A percentile compares a stretch with the other conserved stretches of the same genome.
These are phyloP conservation scores for Venturia pyrina DNA, from an alignment of 2,329 filamentous ascomycete species.

Conservation along the genomic window DNA sequence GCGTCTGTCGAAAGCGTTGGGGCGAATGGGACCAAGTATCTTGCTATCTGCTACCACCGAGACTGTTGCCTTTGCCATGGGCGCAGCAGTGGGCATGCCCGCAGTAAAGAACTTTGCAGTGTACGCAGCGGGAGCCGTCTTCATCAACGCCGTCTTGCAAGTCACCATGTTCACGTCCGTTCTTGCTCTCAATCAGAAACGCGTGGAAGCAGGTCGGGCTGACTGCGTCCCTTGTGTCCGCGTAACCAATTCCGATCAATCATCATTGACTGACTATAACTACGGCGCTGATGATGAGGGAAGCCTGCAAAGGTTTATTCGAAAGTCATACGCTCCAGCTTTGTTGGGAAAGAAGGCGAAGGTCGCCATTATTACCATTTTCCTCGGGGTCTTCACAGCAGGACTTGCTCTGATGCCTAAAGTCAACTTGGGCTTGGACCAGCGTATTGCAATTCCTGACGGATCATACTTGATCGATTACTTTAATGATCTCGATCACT, in stretches of 20 bases:
- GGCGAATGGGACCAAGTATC: slow-evolving; percentile 93
- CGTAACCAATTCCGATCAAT: slow-evolving; percentile 56
- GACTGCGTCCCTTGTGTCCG: slow-evolving; percentile 89
- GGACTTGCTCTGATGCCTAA: slow-evolving; percentile 76
- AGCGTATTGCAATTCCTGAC: slow-evolving; percentile 85
- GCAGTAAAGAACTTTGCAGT: slow-evolving; percentile 95
- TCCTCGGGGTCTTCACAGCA: slow-evolving; percentile 79
- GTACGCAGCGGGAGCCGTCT: slow-evolving; percentile 89
- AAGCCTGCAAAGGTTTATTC: slow-evolving; percentile 74
- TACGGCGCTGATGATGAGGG: slow-evolving; percentile 79
- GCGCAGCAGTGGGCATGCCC: slow-evolving; percentile 93
- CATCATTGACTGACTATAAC: background rate
- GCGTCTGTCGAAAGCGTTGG: slow-evolving; percentile 77
- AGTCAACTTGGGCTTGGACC: slow-evolving; percentile 80
- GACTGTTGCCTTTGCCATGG: slow-evolving; percentile 84
- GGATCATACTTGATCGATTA: slow-evolving; percentile 93
- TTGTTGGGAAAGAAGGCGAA: slow-evolving; percentile 76
- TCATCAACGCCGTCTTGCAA: slow-evolving; percentile 94
- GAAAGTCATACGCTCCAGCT: slow-evolving; percentile 75
- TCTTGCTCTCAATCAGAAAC: slow-evolving; percentile 78
- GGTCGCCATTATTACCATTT: slow-evolving; percentile 63
- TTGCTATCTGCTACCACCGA: slow-evolving; percentile 91
- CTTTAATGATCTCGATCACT: slow-evolving; percentile 91
- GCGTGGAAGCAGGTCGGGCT: slow-evolving; percentile 78
- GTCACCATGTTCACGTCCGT: slow-evolving; percentile 96